These are phyloP conservation scores for Sarocladium strictum DNA, from an alignment of 2,329 filamentous ascomycete species.

Conservation along the genomic window DNA sequence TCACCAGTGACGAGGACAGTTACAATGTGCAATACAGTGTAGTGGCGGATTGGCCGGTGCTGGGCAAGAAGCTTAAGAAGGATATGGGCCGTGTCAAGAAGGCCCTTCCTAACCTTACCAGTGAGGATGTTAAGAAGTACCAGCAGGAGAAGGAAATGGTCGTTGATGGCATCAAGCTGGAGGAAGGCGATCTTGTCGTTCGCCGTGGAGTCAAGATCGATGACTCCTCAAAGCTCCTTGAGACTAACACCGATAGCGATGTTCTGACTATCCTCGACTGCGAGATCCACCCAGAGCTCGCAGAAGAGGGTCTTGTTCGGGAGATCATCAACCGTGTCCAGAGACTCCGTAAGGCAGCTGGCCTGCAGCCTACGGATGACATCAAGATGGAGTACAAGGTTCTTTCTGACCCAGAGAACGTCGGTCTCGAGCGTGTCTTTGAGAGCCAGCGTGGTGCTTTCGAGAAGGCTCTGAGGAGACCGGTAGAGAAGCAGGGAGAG, in stretches of 20 bases:
- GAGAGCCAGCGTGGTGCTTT: slow-evolving; percentile 61
- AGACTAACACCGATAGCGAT: slow-evolving; percentile 84
- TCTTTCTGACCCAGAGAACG: slow-evolving; percentile 68
- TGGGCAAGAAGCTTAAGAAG: slow-evolving; percentile 97
- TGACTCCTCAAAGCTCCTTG: slow-evolving; percentile 64
- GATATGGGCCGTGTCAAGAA: slow-evolving; percentile 89
- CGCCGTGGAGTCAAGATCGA: slow-evolving; percentile 72
- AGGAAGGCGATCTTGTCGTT: slow-evolving; percentile 72
- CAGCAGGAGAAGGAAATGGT: slow-evolving; percentile 66
- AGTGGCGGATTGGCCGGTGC: slow-evolving; percentile 83
- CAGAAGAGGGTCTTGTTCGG: slow-evolving; percentile 80
- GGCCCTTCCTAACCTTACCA: slow-evolving; percentile 72
- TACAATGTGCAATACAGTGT: slow-evolving; percentile 93
- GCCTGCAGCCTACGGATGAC: slow-evolving; percentile 85
- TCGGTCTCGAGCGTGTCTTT: slow-evolving; percentile 67
- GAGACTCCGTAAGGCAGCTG: slow-evolving; percentile 87
- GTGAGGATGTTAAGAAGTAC: slow-evolving; percentile 75
- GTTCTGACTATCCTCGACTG: slow-evolving; percentile 88
- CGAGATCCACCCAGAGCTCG: slow-evolving; percentile 75
- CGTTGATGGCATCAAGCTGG: slow-evolving; percentile 80
- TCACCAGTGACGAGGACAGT: slow-evolving; percentile 80
- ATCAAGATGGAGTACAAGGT: slow-evolving; percentile 91
- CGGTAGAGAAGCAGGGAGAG: slow-evolving; percentile 49
- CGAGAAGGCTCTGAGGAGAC: slow-evolving; percentile 71
- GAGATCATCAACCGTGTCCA: slow-evolving; percentile 94